These are phyloP conservation scores for Piedraia hortae DNA, from an alignment of 2,329 filamentous ascomycete species.

Conservation along the genomic window DNA sequence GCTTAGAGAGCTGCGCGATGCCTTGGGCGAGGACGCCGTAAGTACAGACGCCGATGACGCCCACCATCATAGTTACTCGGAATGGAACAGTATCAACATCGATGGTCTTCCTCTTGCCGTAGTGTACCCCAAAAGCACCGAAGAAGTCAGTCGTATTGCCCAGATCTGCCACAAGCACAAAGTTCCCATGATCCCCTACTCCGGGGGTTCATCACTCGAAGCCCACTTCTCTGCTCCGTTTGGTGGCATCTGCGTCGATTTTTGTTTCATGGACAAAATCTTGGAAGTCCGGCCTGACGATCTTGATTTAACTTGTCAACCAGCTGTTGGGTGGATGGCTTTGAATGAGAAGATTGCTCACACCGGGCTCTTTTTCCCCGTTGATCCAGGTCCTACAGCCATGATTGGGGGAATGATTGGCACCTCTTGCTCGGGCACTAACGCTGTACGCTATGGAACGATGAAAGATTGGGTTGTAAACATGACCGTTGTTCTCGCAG, in stretches of 20 bases:
- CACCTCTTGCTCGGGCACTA: conserved; percentile 47
- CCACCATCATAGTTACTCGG: conserved; percentile 36
- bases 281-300: conserved; percentile 57
- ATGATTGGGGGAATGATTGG: conserved; percentile 66
- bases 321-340: conserved; percentile 75
- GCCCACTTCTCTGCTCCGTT: conserved; percentile 72
- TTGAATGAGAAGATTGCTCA: conserved; percentile 49
- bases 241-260: conserved; percentile 74
- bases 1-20: conserved; percentile 24
- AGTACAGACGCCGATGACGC: conserved; percentile 37
- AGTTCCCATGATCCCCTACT: conserved; percentile 63
- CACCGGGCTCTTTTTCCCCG: conserved; percentile 64
- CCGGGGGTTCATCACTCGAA: conserved; percentile 63
- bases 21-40: conserved; percentile 30
- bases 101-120: conserved; percentile 35
- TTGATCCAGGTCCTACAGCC: conserved; percentile 53
- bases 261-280: conserved; percentile 63
- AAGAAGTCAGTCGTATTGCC: conserved; percentile 35
- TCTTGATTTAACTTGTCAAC: conserved; percentile 82
- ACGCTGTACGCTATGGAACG: conserved; percentile 42
- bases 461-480: conserved; percentile 81
- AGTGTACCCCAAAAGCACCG: conserved; percentile 34
- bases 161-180: conserved; percentile 50
- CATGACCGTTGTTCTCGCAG: conserved; percentile 51
- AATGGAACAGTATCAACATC: conserved; percentile 43